Evolutionary conservation across 2,329 filamentous ascomycete genomes (phyloP), one percentile per base, ranked within the genome.

Genomic region (Calycina herbarum): DNA sequence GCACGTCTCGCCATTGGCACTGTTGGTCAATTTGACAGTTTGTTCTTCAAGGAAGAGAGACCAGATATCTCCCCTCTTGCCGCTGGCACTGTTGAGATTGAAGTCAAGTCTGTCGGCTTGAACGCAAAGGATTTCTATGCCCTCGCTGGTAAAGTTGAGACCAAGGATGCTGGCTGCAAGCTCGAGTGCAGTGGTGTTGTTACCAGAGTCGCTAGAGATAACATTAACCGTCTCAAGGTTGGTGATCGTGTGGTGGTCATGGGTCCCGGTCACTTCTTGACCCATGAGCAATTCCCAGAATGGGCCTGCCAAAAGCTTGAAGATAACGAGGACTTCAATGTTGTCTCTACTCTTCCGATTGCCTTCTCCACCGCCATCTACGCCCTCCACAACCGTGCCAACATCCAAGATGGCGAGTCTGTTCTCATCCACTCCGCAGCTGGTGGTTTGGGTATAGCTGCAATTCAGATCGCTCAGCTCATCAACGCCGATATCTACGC

Each of bases 341-440:
- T 40, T 20, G 66, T 61, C 31, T 64, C 70, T 2, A 64, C 67
- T 10, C 40, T 73, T 3, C 68, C 69, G n/a, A 40, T 66, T 27
- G 66, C 62, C 15, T 71, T 63, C 58, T 59, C 35, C 29, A 72
- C 70, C 13, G 70, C 67, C 1, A 59, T 67, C 27, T 64, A 72
- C 57, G 63, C 67, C 0, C 45, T 73, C 5, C 27, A 66, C 10
- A 45, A 69, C 17, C 27, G 66, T 6, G 70, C 64, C 5, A 59
- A 62, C 2, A 17, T 73, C 2, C 51, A 63, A 24, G 27, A 63
- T 27, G 66, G 64, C 0, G 71, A 78, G 51, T 67, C 56, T 1
- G 63, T 78, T 13, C 61, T 79, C 1, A 73, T 79, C 10, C 70
- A 75, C n/a, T 68, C 71, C 5, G 75, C 73, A 3, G 68, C 64